Evolutionary conservation across 2,329 filamentous ascomycete species (phyloP).

Genomic region (Epichloe typhina): DNA sequence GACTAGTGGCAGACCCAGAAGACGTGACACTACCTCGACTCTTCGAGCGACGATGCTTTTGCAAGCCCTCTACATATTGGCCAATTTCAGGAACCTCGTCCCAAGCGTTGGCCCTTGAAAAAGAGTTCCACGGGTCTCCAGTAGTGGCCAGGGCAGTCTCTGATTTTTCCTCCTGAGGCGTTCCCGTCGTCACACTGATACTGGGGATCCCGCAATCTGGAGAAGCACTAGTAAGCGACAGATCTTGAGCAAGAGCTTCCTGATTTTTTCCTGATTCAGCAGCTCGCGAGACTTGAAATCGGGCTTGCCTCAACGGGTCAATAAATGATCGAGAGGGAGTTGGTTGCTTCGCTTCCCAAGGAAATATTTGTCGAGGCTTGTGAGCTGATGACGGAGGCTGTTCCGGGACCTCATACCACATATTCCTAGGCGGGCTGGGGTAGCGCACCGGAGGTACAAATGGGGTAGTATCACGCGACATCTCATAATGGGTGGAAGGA

Average conservation of each 20-base stretch:
- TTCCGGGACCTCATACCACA: constrained; percentile 77
- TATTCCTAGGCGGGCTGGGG: constrained; percentile 70
- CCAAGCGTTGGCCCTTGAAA: constrained; percentile 77
- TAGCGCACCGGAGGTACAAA: constrained; percentile 69
- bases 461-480: constrained; percentile 62
- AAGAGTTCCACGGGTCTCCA: constrained; percentile 55
- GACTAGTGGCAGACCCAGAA: background rate
- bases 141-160: background rate
- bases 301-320: constrained; percentile 2
- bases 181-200: background rate
- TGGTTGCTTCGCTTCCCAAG: constrained; percentile 67
- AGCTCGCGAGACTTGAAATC: constrained; percentile 13
- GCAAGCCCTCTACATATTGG: constrained; percentile 68
- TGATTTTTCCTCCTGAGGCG: background rate
- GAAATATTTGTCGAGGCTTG: constrained; percentile 62
- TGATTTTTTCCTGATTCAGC: constrained; percentile 6
- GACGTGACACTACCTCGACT: constrained; percentile 12
- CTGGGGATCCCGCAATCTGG: background rate
- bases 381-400: constrained; percentile 41
- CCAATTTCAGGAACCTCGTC: constrained; percentile 83
- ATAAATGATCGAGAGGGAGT: constrained; percentile 51
- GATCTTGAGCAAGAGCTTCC: background rate
- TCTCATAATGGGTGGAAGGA: constrained; percentile 64
- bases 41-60: constrained; percentile 39
- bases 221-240: background rate